Evolutionary conservation across 352 stramenopile species (phyloP).

Genomic region (Phytophthora litchii): DNA sequence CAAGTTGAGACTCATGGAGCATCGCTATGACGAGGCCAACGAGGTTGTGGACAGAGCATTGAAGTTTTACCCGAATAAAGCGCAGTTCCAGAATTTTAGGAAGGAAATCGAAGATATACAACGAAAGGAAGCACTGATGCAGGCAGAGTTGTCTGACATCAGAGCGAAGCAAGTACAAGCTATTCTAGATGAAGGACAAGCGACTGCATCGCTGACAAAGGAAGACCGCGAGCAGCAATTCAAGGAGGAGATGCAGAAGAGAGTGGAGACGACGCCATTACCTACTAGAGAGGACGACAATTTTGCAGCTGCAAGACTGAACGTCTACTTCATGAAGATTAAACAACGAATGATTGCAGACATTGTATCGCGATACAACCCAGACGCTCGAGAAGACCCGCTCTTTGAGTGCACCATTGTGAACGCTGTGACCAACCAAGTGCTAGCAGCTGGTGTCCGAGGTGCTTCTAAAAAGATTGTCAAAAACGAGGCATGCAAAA

Average conservation of each 20-base stretch:
- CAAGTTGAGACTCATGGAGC: conserved; percentile 72
- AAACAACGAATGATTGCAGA: conserved; percentile 62
- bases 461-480: conserved; percentile 68
- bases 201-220: conserved; percentile 20
- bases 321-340: conserved; percentile 73
- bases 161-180: conserved; percentile 37
- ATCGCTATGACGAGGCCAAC: conserved; percentile 54
- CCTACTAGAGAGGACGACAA: conserved; percentile 76
- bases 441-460: conserved; percentile 59
- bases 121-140: conserved; percentile 31
- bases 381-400: conserved; percentile 58
- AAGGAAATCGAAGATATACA: conserved; percentile 50
- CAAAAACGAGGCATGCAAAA: conserved; percentile 71
- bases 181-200: conserved; percentile 3
- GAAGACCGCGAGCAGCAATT: conserved; percentile 54
- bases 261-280: conserved; percentile 44
- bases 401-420: conserved; percentile 65
- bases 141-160: conserved; percentile 40
- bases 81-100: conserved; percentile 51
- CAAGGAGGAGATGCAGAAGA: conserved; percentile 36
- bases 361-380: conserved; percentile 49
- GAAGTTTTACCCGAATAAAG: conserved; percentile 47
- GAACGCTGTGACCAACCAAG: conserved; percentile 43
- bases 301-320: conserved; percentile 42
- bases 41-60: conserved; percentile 47